Evolutionary conservation across 2,329 filamentous ascomycete species (phyloP).

Genomic region (Diaporthe citrichinensis): DNA sequence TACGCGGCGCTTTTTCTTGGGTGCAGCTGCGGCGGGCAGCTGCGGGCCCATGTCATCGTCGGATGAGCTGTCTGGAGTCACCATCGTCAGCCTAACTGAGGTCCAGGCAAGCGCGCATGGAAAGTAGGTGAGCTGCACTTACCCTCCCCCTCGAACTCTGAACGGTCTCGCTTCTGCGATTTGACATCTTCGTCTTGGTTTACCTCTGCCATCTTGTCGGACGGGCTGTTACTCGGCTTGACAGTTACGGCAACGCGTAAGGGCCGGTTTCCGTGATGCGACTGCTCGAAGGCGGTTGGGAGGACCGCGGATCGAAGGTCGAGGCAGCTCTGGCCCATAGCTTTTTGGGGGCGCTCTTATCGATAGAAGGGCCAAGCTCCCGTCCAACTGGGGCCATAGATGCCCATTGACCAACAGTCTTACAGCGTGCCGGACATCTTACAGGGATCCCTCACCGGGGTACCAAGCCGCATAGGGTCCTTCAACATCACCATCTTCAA

Average conservation of each 20-base stretch:
- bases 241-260: not conserved
- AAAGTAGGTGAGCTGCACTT: conserved; percentile 38
- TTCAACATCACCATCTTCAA: not conserved
- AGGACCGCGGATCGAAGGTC: not conserved
- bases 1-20: conserved; percentile 91
- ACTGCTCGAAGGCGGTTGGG: not conserved
- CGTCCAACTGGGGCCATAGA: not conserved
- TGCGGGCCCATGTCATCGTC: conserved; percentile 96
- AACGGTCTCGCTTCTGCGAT: conserved; percentile 69
- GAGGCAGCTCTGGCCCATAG: not conserved
- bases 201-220: conserved; percentile 50
- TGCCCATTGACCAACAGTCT: conserved; percentile 20
- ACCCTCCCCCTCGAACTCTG: conserved; percentile 65
- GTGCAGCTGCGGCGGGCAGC: conserved; percentile 82
- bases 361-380: conserved; percentile 8
- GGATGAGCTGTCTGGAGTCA: conserved; percentile 69
- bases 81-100: conserved; percentile 21
- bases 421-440: not conserved
- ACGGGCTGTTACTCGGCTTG: not conserved
- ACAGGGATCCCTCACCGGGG: not conserved
- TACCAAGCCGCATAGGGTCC: not conserved
- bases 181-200: conserved; percentile 50
- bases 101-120: not conserved
- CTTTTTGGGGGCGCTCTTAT: conserved; percentile 5
- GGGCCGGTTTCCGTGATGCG: not conserved